Percentiles rank a stretch among this genome's conserved stretches.
phyloP scores from a whole-genome alignment of 192 early-diverging fungal species.

The Pecoramyces ruminantium region DNA sequence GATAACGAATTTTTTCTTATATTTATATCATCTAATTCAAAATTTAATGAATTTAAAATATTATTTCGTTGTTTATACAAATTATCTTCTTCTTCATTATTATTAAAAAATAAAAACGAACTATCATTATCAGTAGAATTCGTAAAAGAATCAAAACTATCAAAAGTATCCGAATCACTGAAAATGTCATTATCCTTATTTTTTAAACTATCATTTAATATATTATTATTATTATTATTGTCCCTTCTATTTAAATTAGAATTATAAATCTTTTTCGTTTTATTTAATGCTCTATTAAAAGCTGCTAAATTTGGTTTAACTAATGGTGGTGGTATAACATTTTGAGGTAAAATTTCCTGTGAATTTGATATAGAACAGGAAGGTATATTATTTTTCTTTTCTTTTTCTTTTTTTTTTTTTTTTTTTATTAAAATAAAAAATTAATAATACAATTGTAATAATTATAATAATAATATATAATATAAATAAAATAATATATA shows the following conservation, averaged over 20 bases:
- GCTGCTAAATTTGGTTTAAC: neutral
- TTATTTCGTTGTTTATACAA: neutral
- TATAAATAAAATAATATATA: no score
- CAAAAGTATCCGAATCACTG: neutral
- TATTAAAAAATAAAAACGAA: neutral
- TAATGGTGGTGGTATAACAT: neutral
- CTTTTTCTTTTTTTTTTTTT: neutral
- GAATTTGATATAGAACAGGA: neutral
- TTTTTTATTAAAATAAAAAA: no score
- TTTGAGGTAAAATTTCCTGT: neutral
- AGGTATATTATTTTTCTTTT: neutral
- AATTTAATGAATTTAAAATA: neutral
- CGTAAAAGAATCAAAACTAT: neutral
- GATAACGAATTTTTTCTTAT: neutral
- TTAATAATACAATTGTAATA: no score
- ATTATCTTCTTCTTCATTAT: neutral
- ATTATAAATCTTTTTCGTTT: neutral
- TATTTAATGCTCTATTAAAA: neutral
- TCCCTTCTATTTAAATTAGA: neutral
- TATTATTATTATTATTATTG: neutral
- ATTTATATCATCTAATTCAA: neutral
- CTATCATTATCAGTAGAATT: neutral
- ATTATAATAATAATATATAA: no score
- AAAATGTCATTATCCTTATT: neutral
- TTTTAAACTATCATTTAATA: neutral